Base-by-base conservation (phyloP, 2,329 filamentous ascomycete species). In the Rugonectria rugulosa region DNA sequence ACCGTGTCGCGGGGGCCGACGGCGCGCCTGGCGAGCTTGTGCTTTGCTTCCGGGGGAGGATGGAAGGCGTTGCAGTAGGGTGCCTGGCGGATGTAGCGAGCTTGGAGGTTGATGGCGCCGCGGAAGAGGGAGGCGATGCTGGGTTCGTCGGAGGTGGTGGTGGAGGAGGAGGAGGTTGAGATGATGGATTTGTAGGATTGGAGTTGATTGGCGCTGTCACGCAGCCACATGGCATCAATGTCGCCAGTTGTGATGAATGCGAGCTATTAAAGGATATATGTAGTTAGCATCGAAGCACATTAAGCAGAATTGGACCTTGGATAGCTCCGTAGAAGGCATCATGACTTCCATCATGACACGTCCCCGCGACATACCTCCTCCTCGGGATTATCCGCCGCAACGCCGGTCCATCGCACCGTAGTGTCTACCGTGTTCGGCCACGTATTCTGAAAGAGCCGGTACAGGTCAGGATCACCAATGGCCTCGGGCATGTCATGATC, bases 11-110 rank as follows among this genome's bases (percentile, higher is more conserved):
- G 66, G 27, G 66, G 47, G 31, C 58, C 23, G 20, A 70, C 26
- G 27, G 55, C 44, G 27, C 67, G 58, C 53, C 66, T 65, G 27
- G 48, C 27, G 45, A 52, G 62, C 41, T 55, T 49, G 10, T 69
- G 38, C 4, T 63, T 64, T 51, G 90, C 91, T 47, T 92, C 91
- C 3, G 84, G 79, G 0, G 94, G 94, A 0, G 94, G 91, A 70
- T 97, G 93, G 75, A 97, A 98, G 31, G 93, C 91, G 73, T 97
- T 97, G 81, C 94, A 98, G 76, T 93, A 94, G 1, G 94, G 93
- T 7, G 82, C 81, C 10, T 81, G 80, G 48, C 85, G 78, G 44
- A 92, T 76, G 71, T 91, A 92, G 53, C 89, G 82, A 6, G 87
- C 82, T 68, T 92, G 90, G 2, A 92, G 81, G 70, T 92, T 92